phyloP scores from a whole-genome alignment of 805 yeast species.

The Komagataella phaffii region DNA sequence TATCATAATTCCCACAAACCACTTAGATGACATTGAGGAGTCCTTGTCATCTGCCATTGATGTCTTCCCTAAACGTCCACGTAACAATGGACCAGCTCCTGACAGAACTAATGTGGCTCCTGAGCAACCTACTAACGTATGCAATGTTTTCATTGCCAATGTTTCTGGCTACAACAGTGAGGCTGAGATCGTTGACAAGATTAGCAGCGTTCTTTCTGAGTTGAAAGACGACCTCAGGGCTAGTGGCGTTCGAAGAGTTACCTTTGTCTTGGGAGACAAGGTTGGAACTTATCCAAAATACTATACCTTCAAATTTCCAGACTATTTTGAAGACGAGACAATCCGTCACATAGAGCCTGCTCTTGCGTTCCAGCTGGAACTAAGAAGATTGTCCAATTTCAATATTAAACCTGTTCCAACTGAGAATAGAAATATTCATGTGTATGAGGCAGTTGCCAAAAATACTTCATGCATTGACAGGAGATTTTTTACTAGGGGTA shows the following conservation, averaged over 20 bases:
- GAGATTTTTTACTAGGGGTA: constrained; percentile 94
- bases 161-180: constrained; percentile 67
- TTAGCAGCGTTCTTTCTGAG: constrained; percentile 53
- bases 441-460: constrained; percentile 92
- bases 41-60: constrained; percentile 65
- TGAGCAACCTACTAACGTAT: constrained; percentile 56
- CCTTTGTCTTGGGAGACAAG: constrained; percentile 75
- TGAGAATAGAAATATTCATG: constrained; percentile 95
- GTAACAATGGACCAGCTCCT: constrained; percentile 6
- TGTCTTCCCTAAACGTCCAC: constrained; percentile 37
- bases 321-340: constrained; percentile 75
- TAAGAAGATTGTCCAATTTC: constrained; percentile 88
- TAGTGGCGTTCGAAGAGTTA: constrained; percentile 79
- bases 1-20: constrained; percentile 66
- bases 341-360: constrained; percentile 98
- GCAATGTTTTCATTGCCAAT: constrained; percentile 64
- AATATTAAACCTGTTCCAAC: constrained; percentile 90
- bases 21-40: constrained; percentile 85
- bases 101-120: constrained; percentile 13
- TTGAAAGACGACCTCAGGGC: constrained; percentile 55
- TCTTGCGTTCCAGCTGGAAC: constrained; percentile 91
- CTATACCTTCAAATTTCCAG: constrained; percentile 88
- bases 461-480: constrained; percentile 71
- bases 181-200: constrained; percentile 47
- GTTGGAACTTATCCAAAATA: constrained; percentile 89